These are phyloP conservation scores for Zygosaccharomyces sapae DNA, from an alignment of 1,139 yeast species.

Conservation along the genomic window DNA sequence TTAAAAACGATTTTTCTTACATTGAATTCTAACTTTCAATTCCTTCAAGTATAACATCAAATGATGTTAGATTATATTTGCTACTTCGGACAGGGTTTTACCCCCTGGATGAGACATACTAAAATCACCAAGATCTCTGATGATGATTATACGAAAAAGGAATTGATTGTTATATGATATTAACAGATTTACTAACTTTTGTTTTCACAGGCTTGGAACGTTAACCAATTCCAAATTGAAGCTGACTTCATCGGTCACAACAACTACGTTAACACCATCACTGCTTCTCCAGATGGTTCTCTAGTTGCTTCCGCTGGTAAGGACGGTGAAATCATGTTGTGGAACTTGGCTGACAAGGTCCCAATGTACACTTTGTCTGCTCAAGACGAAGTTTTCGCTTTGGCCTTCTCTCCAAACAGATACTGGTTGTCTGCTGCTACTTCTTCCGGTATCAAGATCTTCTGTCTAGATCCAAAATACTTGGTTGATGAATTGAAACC, in stretches of 20 bases:
- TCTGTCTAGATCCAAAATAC: conserved; percentile 93
- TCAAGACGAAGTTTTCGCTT: conserved; percentile 95
- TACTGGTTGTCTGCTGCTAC: conserved; percentile 99
- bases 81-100: conserved; percentile 93
- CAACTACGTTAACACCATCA: conserved; percentile 96
- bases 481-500: conserved; percentile 98
- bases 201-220: conserved; percentile 80
- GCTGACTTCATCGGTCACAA: conserved; percentile 99
- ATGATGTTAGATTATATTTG: conserved; percentile 83
- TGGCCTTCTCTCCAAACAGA: conserved; percentile 99
- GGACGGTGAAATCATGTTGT: conserved; percentile 97
- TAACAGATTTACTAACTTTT: conserved; percentile 11
- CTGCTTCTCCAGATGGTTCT: conserved; percentile 99
- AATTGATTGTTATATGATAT: not conserved
- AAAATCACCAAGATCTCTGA: conserved; percentile 99
- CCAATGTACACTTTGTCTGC: conserved; percentile 93
- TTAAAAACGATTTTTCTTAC: conserved; percentile 19
- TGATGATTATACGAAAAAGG: conserved; percentile 28
- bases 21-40: conserved; percentile 11
- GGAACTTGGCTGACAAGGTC: conserved; percentile 90
- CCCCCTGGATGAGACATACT: conserved; percentile 89
- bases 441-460: conserved; percentile 95
- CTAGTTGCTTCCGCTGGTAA: conserved; percentile 99
- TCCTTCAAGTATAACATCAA: conserved; percentile 22
- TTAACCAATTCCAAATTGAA: conserved; percentile 76